A percentile compares a stretch with the other conserved stretches of the same genome.
phyloP scores from a whole-genome alignment of 164 flowering plant species.

The Taxillus chinensis region DNA sequence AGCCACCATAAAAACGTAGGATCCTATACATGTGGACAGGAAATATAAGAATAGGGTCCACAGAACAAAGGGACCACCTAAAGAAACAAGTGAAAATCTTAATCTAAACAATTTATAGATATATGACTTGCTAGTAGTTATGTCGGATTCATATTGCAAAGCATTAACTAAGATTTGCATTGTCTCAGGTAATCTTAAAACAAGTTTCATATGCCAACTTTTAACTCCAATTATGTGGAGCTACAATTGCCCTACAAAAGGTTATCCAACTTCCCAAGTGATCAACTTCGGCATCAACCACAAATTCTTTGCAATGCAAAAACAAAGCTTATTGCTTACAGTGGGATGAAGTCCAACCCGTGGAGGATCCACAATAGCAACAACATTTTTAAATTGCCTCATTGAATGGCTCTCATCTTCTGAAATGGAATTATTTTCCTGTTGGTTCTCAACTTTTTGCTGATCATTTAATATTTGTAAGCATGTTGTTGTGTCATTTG shows the following conservation, averaged over 20 bases:
- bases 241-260: not conserved
- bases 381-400: slow-evolving; percentile 51
- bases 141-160: not conserved
- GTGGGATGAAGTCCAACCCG: slow-evolving; percentile 89
- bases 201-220: not conserved
- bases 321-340: slow-evolving; percentile 33
- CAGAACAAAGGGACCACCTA: not conserved
- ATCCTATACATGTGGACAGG: not conserved
- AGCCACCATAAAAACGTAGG: not conserved
- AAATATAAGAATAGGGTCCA: not conserved
- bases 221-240: not conserved
- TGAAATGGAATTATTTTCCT: slow-evolving; percentile 13
- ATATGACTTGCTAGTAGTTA: not conserved
- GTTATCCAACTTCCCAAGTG: not conserved
- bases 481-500: slow-evolving; percentile 12
- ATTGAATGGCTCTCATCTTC: slow-evolving; percentile 18
- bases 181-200: not conserved
- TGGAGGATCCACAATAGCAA: slow-evolving; percentile 95
- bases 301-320: too few species aligned
- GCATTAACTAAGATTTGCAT: not conserved
- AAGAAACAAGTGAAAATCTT: not conserved
- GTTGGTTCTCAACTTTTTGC: slow-evolving; percentile 15
- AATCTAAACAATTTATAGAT: not conserved
- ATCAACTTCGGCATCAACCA: not conserved
- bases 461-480: slow-evolving; percentile 6